These are phyloP conservation scores for Cladosporium sp. DNA, from an alignment of 2,329 filamentous ascomycete species.

Conservation along the genomic window DNA sequence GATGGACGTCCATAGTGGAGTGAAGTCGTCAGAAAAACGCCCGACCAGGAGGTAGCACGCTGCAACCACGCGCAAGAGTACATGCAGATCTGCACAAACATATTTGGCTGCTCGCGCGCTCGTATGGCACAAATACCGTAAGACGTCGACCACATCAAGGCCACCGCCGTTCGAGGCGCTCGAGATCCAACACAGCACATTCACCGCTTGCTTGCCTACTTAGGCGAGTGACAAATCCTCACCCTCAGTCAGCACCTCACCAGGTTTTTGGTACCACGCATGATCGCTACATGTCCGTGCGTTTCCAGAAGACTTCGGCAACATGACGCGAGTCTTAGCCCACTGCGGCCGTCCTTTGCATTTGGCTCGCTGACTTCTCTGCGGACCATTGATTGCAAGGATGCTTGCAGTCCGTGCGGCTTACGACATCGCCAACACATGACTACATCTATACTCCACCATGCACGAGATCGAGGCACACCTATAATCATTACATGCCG, in stretches of 20 bases:
- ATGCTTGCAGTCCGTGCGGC: not conserved
- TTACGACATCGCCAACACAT: not conserved
- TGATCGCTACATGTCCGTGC: not conserved
- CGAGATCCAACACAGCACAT: not conserved
- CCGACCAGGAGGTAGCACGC: not conserved
- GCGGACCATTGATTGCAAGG: not conserved
- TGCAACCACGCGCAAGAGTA: not conserved
- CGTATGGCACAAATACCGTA: not conserved
- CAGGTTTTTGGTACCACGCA: not conserved
- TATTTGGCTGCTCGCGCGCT: not conserved
- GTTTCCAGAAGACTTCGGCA: not conserved
- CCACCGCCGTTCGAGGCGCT: not conserved
- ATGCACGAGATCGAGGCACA: not conserved
- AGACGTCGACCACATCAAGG: not conserved
- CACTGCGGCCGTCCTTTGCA: not conserved
- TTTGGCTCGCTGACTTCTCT: not conserved
- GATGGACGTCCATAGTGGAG: not conserved
- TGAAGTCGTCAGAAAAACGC: not conserved
- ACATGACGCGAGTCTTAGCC: not conserved
- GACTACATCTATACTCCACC: not conserved
- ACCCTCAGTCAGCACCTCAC: not conserved
- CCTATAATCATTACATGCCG: no score
- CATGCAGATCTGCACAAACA: not conserved
- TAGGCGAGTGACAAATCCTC: not conserved
- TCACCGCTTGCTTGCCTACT: not conserved